Conservation (phyloP, 768 basidiomycete genomes). For the Pisolithus albus region DNA sequence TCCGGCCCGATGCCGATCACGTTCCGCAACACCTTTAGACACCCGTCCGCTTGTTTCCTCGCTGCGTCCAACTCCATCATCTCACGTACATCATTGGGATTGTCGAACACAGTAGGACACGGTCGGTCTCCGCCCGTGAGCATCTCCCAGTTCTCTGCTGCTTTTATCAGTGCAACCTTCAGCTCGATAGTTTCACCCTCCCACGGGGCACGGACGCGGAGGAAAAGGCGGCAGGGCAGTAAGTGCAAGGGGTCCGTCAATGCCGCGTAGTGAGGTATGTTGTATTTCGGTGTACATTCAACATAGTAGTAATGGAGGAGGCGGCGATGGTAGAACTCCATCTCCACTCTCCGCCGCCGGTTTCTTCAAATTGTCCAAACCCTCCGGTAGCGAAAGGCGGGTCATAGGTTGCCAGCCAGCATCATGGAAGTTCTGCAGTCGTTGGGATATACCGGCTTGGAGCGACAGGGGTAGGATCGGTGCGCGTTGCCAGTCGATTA, state of each 20-base stretch:
- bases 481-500: conserved; percentile 53
- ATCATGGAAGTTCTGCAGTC: conserved; percentile 44
- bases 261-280: conserved; percentile 35
- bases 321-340: conserved; percentile 37
- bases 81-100: conserved; percentile 35
- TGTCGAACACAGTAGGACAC: conserved; percentile 42
- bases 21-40: conserved; percentile 20
- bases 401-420: conserved; percentile 31
- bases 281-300: conserved; percentile 38
- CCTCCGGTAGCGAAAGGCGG: conserved; percentile 37
- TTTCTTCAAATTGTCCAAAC: conserved; percentile 35
- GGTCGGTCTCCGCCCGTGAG: conserved; percentile 32
- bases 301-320: conserved; percentile 47
- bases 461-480: conserved; percentile 48
- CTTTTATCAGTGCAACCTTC: conserved; percentile 41
- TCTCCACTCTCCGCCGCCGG: conserved; percentile 25
- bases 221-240: conserved; percentile 39
- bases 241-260: conserved; percentile 32
- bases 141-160: conserved; percentile 36
- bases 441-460: conserved; percentile 37
- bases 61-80: conserved; percentile 32
- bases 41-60: conserved; percentile 22
- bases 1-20: conserved; percentile 33
- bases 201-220: conserved; percentile 39
- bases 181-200: conserved; percentile 44